These are phyloP conservation scores for Mycotypha africana DNA, from an alignment of 371 early-diverging fungal species.

Conservation along the genomic window DNA sequence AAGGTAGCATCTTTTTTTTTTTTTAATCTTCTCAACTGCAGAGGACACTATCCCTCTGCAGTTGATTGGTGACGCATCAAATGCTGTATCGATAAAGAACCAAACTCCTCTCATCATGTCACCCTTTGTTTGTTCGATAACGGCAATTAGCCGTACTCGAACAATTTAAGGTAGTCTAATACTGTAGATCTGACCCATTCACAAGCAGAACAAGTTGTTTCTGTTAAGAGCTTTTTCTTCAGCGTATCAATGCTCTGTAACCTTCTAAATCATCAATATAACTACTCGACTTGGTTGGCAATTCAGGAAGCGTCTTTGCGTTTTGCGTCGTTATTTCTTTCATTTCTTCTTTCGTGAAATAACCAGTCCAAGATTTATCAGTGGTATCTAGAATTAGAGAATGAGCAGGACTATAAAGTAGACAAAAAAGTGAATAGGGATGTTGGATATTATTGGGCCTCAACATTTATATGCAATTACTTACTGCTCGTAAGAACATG, in stretches of 20 bases:
- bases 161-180: conserved; percentile 7
- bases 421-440: too few species aligned
- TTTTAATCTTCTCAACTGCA: too few species aligned
- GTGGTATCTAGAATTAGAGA: conserved; percentile 16
- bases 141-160: conserved; percentile 16
- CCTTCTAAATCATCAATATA: conserved; percentile 9
- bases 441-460: too few species aligned
- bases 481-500: conserved; percentile 15
- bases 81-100: conserved; percentile 12
- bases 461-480: too few species aligned
- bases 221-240: conserved; percentile 9
- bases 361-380: conserved; percentile 6
- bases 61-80: conserved; percentile 13
- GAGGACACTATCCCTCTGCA: too few species aligned
- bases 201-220: conserved; percentile 7
- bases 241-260: conserved; percentile 1
- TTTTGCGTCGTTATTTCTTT: conserved; percentile 7
- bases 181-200: conserved; percentile 15
- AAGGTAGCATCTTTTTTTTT: too few species aligned
- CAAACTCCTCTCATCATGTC: conserved; percentile 16
- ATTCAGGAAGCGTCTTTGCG: neutral
- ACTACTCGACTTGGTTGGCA: conserved; percentile 1
- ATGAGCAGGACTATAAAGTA: conserved; percentile 12
- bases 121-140: conserved; percentile 12
- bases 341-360: conserved; percentile 11